phyloP scores from a whole-genome alignment of 345 rosid genomes.

The Brassica rapa region DNA sequence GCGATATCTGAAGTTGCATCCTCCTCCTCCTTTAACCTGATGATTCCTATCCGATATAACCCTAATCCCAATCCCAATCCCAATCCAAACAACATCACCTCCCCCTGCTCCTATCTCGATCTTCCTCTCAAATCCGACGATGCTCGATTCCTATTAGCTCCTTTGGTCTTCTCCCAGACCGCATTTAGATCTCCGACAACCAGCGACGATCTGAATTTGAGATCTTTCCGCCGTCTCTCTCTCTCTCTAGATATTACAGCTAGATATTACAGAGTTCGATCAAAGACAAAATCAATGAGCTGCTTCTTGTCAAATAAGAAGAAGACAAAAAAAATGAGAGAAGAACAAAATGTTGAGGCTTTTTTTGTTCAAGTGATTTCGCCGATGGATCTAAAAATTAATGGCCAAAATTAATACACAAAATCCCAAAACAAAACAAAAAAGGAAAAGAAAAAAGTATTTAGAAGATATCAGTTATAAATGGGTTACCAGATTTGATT shows the following conservation, averaged over 20 bases:
- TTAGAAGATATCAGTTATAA: conserved; percentile 24
- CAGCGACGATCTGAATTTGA: conserved; percentile 18
- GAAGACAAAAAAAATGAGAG: conserved; percentile 13
- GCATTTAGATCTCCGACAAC: conserved; percentile 52
- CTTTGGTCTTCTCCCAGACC: conserved; percentile 49
- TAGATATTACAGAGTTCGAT: conserved; percentile 14
- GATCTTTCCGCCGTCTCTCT: conserved; percentile 7
- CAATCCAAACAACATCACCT: conserved; percentile 74
- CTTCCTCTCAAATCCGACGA: conserved; percentile 38
- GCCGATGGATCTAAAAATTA: conserved; percentile 34
- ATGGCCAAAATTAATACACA: background rate
- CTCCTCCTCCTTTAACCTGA: conserved; percentile 31
- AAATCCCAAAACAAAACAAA: background rate
- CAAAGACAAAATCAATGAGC: conserved; percentile 36
- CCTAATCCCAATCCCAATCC: conserved; percentile 36
- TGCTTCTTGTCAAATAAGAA: conserved; percentile 24
- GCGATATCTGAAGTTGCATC: conserved; percentile 99
- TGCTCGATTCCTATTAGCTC: conserved; percentile 1
- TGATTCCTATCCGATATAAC: background rate
- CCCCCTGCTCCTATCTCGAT: conserved; percentile 45
- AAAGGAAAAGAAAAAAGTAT: background rate
- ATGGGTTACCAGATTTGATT: background rate
- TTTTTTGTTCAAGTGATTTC: conserved; percentile 18
- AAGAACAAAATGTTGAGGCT: conserved; percentile 9
- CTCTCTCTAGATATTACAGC: background rate